phyloP scores from a whole-genome alignment of 495 filamentous ascomycete genomes.

The Penicillium fimorum region DNA sequence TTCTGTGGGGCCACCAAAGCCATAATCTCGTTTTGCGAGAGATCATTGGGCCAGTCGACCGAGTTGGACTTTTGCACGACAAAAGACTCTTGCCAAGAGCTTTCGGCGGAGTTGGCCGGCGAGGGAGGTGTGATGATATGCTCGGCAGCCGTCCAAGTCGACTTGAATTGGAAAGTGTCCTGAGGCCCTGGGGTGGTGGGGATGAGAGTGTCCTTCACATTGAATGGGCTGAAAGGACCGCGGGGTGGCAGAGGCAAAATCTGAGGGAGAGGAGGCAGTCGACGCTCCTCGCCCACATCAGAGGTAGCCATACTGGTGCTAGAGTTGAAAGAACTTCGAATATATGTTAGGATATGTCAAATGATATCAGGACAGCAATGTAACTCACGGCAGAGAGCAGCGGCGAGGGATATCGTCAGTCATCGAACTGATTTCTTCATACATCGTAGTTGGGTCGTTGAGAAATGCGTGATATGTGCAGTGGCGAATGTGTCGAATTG shows the following conservation, averaged over 20 bases:
- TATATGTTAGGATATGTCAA: slow-evolving; percentile 3
- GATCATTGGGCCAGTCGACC: slow-evolving; percentile 38
- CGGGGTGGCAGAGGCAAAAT: slow-evolving; percentile 40
- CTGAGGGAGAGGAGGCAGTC: slow-evolving; percentile 44
- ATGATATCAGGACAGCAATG: neutral
- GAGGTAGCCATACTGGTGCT: slow-evolving; percentile 20
- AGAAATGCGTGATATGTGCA: slow-evolving; percentile 23
- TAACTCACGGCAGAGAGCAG: slow-evolving; percentile 46
- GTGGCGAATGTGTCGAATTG: slow-evolving; percentile 12
- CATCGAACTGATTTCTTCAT: slow-evolving; percentile 36
- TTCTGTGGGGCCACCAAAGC: slow-evolving; percentile 40
- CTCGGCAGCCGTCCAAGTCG: slow-evolving; percentile 36
- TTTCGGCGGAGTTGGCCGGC: slow-evolving; percentile 44
- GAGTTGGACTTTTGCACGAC: slow-evolving; percentile 29
- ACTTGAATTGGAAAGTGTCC: slow-evolving; percentile 41
- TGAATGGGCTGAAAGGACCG: slow-evolving; percentile 45
- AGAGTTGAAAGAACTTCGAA: slow-evolving; percentile 21
- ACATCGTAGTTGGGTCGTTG: slow-evolving; percentile 27
- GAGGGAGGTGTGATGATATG: slow-evolving; percentile 41
- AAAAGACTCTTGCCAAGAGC: slow-evolving; percentile 44
- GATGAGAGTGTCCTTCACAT: slow-evolving; percentile 29
- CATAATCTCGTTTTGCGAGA: slow-evolving; percentile 38
- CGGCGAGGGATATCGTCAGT: slow-evolving; percentile 35
- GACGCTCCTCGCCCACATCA: slow-evolving; percentile 36
- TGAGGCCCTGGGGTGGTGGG: slow-evolving; percentile 40